These are phyloP conservation scores for Venturia oleaginea DNA, from an alignment of 2,329 filamentous ascomycete species.

Conservation along the genomic window DNA sequence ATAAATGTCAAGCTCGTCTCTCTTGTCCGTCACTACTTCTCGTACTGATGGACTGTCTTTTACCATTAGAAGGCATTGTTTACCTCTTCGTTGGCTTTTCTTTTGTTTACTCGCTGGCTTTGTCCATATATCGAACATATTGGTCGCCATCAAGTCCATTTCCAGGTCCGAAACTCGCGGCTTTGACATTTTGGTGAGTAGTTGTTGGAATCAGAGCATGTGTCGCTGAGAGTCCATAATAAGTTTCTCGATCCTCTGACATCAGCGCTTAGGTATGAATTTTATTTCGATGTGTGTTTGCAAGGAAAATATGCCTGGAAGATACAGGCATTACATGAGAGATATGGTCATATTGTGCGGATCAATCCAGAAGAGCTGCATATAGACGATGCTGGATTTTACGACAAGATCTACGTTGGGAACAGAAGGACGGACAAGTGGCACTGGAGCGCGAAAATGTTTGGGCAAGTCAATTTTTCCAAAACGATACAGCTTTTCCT, in stretches of 20 bases:
- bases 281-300: constrained; percentile 16
- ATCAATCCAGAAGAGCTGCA: constrained; percentile 22
- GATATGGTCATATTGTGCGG: constrained; percentile 18
- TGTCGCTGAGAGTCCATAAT: background rate
- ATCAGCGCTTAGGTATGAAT: constrained; percentile 12
- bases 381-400: constrained; percentile 15
- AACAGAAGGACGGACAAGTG: constrained; percentile 18
- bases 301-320: constrained; percentile 14
- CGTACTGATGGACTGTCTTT: background rate
- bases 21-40: background rate
- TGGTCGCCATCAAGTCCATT: constrained; percentile 10
- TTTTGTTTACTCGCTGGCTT: background rate
- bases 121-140: constrained; percentile 7
- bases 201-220: background rate
- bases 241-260: background rate
- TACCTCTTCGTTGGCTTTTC: background rate
- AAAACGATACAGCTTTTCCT: background rate
- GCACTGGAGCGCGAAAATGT: constrained; percentile 16
- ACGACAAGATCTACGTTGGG: constrained; percentile 25
- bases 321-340: constrained; percentile 13
- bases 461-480: background rate
- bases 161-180: constrained; percentile 14
- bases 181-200: constrained; percentile 12
- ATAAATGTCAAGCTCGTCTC: background rate
- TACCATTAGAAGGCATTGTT: background rate